phyloP scores from a whole-genome alignment of 2,329 filamentous ascomycete genomes.

The Fusarium protoensiforme region DNA sequence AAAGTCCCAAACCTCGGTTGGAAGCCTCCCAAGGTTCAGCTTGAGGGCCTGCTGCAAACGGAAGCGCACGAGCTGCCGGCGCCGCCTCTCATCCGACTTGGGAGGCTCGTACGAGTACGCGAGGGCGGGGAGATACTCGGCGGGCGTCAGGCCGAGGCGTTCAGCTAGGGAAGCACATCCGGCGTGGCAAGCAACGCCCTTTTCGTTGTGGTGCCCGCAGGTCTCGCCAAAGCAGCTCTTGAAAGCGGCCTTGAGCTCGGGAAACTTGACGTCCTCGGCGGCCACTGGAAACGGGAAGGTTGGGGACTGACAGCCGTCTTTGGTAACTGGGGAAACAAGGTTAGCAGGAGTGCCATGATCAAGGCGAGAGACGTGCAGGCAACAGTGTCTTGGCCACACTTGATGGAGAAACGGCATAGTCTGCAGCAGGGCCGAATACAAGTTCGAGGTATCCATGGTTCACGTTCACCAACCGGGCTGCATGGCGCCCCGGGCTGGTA shows the following conservation, averaged over 20 bases:
- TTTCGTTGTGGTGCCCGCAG: not conserved
- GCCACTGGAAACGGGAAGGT: not conserved
- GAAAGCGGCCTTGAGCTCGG: not conserved
- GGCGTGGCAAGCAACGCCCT: conserved; percentile 3
- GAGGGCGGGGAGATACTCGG: conserved; percentile 3
- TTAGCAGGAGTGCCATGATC: not conserved
- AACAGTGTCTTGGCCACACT: conserved; percentile 8
- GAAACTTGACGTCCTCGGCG: not conserved
- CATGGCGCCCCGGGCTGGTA: not conserved
- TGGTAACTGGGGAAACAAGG: not conserved
- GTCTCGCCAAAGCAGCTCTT: not conserved
- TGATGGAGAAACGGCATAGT: conserved; percentile 30
- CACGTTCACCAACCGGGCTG: not conserved
- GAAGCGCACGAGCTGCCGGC: conserved; percentile 8
- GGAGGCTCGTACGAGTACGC: conserved; percentile 25
- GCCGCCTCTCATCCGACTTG: not conserved
- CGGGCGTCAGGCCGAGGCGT: not conserved
- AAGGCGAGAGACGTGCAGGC: conserved; percentile 3
- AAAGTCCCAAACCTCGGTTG: conserved; percentile 10
- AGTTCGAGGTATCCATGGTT: not conserved
- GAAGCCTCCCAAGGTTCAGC: not conserved
- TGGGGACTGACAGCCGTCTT: not conserved
- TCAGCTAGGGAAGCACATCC: conserved; percentile 16
- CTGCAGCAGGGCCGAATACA: conserved; percentile 26
- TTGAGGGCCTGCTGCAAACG: conserved; percentile 6